Conservation (phyloP, 768 basidiomycete species). For the Russula vinacea region DNA sequence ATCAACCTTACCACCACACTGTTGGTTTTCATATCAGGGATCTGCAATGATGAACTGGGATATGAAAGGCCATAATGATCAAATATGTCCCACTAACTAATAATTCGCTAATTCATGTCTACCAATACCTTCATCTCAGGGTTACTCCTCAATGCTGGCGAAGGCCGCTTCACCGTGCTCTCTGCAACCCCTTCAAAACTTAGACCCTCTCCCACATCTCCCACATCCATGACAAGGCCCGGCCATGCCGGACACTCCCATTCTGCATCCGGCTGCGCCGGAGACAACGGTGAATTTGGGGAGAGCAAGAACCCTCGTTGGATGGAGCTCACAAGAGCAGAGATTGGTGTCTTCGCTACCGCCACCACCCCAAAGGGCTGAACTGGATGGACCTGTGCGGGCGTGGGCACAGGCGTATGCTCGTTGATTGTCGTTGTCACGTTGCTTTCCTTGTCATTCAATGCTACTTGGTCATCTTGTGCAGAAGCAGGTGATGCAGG, state of each 20-base stretch:
- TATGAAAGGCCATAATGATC: constrained; percentile 4
- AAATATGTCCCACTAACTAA: constrained; percentile 9
- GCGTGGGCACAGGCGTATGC: background rate
- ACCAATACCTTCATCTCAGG: constrained; percentile 26
- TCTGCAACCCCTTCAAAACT: constrained; percentile 25
- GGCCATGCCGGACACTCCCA: constrained; percentile 29
- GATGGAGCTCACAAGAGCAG: constrained; percentile 53
- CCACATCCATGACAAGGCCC: constrained; percentile 9
- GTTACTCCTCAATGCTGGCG: constrained; percentile 1
- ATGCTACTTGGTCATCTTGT: background rate
- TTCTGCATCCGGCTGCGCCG: constrained; percentile 46
- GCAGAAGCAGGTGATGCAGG: constrained; percentile 18
- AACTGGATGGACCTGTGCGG: background rate
- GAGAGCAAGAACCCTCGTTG: constrained; percentile 67
- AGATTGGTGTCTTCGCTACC: constrained; percentile 54
- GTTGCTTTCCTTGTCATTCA: background rate
- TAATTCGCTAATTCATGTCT: constrained; percentile 27
- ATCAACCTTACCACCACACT: background rate
- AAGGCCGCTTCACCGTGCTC: constrained; percentile 22
- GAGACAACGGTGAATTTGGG: constrained; percentile 59
- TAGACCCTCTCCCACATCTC: constrained; percentile 15
- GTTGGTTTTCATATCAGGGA: background rate
- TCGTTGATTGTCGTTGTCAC: background rate
- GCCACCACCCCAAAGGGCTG: constrained; percentile 1
- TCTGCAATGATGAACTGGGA: background rate